Base-by-base conservation (phyloP, 768 basidiomycete genomes). In the Hygrophorus pudorinus region DNA sequence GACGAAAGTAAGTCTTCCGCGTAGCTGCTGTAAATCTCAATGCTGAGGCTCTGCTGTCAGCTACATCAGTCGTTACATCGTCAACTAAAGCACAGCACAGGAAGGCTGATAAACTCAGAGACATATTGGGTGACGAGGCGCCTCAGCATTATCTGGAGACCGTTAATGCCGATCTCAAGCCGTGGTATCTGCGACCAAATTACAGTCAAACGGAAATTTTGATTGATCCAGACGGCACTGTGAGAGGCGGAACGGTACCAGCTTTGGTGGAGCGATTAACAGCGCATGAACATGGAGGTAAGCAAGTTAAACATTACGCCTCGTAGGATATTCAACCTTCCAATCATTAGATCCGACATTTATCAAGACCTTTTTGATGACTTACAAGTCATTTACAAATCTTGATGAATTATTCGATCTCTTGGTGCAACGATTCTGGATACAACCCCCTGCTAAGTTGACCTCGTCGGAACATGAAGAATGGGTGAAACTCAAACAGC, bases 351-450 rank as follows among this genome's bases (percentile, higher is more conserved):
- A 96, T 60, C 73, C 81, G 0, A 75, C 76, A 5, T 94, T 84
- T 64, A 85, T 73, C 59, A 81, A 83, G 58, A 82, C 92, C 1
- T 98, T 98, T 74, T 64, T 98, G 51, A 83, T 96, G 78, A 96
- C 94, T 1, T 96, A 89, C 71, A 89, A 92, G 56, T 92, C 90
- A 1, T 97, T 98, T 62, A 88, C 87, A 12, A 81, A 80, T 4
- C 67, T 86, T 36, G 76, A 86, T 45, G 82, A 90, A 38, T 66
- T 98, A 7, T 82, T 94, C 44, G 81, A 90, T 46, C 70, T 85
- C 13, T 78, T 98, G 14, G 74, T 85, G 5, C 70, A 75, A 35
- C 79, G 94, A 13, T 98, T 91, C 64, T 71, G 73, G 53, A 81
- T 92, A 20, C 70, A 76, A 39, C 72, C 86, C 17, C 94, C 92